These are phyloP conservation scores for Kentomonas sorsogonicus DNA, from an alignment of 208 protist species.

Conservation along the genomic window DNA sequence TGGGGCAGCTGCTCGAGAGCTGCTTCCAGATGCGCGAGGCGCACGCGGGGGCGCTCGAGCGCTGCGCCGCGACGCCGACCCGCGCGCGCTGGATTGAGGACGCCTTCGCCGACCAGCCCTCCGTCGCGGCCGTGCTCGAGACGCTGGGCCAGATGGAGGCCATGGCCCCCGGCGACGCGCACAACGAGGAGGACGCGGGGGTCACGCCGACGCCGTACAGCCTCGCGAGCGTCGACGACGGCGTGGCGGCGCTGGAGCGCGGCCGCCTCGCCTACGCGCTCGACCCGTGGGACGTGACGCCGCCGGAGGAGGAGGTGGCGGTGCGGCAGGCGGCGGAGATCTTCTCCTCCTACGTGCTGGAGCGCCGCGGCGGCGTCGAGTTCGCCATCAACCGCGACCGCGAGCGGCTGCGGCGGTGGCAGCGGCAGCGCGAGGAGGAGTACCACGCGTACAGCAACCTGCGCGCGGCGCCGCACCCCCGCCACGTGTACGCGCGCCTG, in stretches of 20 bases:
- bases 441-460: slow-evolving; percentile 60
- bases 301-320: slow-evolving; percentile 67
- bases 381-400: slow-evolving; percentile 54
- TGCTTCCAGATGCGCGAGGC: slow-evolving; percentile 82
- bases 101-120: slow-evolving; percentile 84
- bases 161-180: slow-evolving; percentile 43
- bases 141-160: slow-evolving; percentile 78
- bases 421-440: slow-evolving; percentile 66
- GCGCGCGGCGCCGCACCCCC: slow-evolving; percentile 44
- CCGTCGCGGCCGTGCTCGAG: slow-evolving; percentile 62
- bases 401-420: slow-evolving; percentile 60
- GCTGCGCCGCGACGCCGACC: slow-evolving; percentile 65
- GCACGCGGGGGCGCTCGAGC: slow-evolving; percentile 84
- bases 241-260: slow-evolving; percentile 41
- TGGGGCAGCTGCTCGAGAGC: slow-evolving; percentile 82
- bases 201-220: slow-evolving; percentile 65
- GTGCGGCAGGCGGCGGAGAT: slow-evolving; percentile 68
- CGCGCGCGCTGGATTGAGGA: slow-evolving; percentile 88
- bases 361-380: slow-evolving; percentile 47
- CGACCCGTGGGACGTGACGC: slow-evolving; percentile 74
- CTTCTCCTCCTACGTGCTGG: slow-evolving; percentile 81
- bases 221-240: slow-evolving; percentile 52
- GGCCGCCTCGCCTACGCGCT: slow-evolving; percentile 72
- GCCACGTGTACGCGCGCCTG: slow-evolving; percentile 77
- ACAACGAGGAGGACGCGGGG: slow-evolving; percentile 64